Percentiles rank a stretch among this genome's conserved stretches.
Evolutionary conservation across 2,329 filamentous ascomycete species (phyloP).

Genomic region (Botryotinia narcissicola): DNA sequence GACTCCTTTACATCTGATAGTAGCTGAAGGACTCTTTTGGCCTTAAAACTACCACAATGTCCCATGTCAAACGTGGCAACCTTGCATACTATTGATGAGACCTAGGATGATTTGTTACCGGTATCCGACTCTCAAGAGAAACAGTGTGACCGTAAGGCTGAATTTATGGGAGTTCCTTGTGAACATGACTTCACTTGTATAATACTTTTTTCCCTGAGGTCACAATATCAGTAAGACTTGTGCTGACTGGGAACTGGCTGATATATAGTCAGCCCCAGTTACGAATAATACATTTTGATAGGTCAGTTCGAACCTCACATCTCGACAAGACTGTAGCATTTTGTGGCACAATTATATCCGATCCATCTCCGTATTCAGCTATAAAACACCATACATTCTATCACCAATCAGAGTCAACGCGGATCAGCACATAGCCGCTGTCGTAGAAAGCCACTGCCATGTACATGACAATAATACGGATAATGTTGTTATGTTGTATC

Average conservation of each 20-base stretch:
- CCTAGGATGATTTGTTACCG: background rate
- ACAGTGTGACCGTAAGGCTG: too few relatives aligned
- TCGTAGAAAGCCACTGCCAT: background rate
- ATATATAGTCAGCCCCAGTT: background rate
- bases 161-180: background rate
- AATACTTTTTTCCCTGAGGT: background rate
- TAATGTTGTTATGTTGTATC: background rate
- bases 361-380: background rate
- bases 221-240: background rate
- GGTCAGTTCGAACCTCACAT: background rate
- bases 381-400: background rate
- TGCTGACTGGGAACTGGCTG: background rate
- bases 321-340: background rate
- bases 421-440: background rate
- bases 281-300: background rate
- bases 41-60: background rate
- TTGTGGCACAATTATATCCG: background rate
- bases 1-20: background rate
- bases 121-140: background rate
- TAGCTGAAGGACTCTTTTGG: too few relatives aligned
- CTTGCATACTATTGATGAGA: background rate
- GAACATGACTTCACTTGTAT: background rate
- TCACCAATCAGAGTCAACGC: background rate
- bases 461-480: background rate
- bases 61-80: background rate